These are phyloP conservation scores for Backusella parvicylindrica DNA, from an alignment of 192 early-diverging fungal genomes.

Conservation along the genomic window DNA sequence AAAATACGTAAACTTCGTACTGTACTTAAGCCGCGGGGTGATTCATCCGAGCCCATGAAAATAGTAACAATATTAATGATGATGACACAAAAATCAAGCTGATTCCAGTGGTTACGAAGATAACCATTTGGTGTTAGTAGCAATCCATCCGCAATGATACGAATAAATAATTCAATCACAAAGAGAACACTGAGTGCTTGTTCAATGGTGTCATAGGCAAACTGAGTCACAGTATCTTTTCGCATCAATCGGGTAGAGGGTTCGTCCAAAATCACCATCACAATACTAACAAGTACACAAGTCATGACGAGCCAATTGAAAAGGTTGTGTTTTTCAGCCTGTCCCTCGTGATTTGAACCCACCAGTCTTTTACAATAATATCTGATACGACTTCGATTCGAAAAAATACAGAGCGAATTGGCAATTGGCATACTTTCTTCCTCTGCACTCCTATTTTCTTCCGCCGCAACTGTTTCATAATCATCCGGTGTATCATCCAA, in stretches of 20 bases:
- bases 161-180: constrained; percentile 47
- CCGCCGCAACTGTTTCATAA: constrained; percentile 29
- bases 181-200: constrained; percentile 41
- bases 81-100: constrained; percentile 50
- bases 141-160: constrained; percentile 55
- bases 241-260: constrained; percentile 23
- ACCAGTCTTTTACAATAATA: constrained; percentile 42
- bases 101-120: constrained; percentile 48
- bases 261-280: constrained; percentile 34
- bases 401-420: constrained; percentile 46
- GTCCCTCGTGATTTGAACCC: constrained; percentile 23
- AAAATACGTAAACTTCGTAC: constrained; percentile 45
- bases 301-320: constrained; percentile 50
- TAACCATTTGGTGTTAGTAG: constrained; percentile 49
- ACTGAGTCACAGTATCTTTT: constrained; percentile 9
- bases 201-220: constrained; percentile 33
- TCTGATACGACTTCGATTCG: constrained; percentile 42
- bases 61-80: constrained; percentile 40
- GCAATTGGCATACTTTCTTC: not conserved
- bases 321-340: constrained; percentile 32
- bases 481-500: constrained; percentile 21
- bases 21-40: constrained; percentile 39
- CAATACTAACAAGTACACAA: constrained; percentile 39
- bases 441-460: constrained; percentile 25
- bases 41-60: constrained; percentile 23